Conservation (phyloP, 1,284 basidiomycete species). For the Ustilago esculenta region DNA sequence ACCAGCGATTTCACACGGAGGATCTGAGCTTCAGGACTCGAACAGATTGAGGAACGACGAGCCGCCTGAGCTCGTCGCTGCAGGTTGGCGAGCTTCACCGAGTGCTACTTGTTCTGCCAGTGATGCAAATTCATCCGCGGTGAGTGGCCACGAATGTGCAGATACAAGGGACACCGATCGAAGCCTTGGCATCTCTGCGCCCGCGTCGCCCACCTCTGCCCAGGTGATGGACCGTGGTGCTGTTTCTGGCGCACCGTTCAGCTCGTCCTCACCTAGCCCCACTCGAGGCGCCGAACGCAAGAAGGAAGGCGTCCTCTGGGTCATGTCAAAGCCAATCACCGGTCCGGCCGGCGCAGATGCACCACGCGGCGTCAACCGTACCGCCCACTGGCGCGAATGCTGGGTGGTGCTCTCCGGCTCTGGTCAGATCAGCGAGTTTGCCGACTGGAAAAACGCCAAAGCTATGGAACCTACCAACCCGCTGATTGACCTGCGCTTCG, state of each 20-base stretch:
- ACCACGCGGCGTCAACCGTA: conserved; percentile 47
- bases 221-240: not conserved
- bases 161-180: not conserved
- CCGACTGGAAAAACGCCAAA: conserved; percentile 58
- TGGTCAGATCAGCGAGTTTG: conserved; percentile 56
- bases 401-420: conserved; percentile 61
- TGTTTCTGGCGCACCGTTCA: not conserved
- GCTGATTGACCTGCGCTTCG: conserved; percentile 63
- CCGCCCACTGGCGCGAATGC: conserved; percentile 52
- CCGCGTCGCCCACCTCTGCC: not conserved
- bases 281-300: conserved; percentile 39
- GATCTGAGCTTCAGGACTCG: conserved; percentile 2
- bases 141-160: not conserved
- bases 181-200: conserved; percentile 20
- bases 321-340: conserved; percentile 43
- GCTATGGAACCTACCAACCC: conserved; percentile 48
- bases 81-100: not conserved
- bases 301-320: conserved; percentile 61
- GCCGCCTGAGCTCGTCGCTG: not conserved
- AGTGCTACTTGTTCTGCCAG: conserved; percentile 1
- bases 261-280: not conserved
- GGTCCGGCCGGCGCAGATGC: conserved; percentile 49
- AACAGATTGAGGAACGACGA: not conserved
- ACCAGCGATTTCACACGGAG: conserved; percentile 9
- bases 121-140: conserved; percentile 7